A percentile compares a stretch with the other conserved stretches of the same genome.
phyloP scores from a whole-genome alignment of 495 filamentous ascomycete species.

The Letharia lupina region DNA sequence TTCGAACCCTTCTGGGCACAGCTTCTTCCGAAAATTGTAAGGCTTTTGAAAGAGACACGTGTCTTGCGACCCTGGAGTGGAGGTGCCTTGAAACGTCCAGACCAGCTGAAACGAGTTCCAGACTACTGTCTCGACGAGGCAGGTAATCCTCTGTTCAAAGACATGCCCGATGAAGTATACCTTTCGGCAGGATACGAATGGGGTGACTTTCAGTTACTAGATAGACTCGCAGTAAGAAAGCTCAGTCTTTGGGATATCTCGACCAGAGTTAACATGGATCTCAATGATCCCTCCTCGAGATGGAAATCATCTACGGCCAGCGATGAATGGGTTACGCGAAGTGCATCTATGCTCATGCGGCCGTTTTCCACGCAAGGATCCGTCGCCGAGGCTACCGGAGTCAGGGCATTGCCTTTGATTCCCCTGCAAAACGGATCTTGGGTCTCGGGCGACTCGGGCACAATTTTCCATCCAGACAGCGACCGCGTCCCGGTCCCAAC shows the following conservation, averaged over 20 bases:
- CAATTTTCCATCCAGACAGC: slow-evolving; percentile 25
- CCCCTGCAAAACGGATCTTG: slow-evolving; percentile 19
- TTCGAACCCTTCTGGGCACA: slow-evolving; percentile 1
- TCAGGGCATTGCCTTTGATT: slow-evolving; percentile 9
- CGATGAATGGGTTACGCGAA: slow-evolving; percentile 24
- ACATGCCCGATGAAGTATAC: slow-evolving; percentile 22
- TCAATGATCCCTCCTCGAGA: slow-evolving; percentile 2
- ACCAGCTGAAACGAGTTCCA: slow-evolving; percentile 16
- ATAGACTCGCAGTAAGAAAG: slow-evolving; percentile 13
- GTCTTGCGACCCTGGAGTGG: slow-evolving; percentile 17
- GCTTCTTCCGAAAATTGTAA: not conserved
- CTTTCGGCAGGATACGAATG: slow-evolving; percentile 19
- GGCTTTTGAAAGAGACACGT: not conserved
- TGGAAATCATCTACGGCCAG: slow-evolving; percentile 15
- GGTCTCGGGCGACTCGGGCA: slow-evolving; percentile 8
- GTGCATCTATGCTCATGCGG: slow-evolving; percentile 21
- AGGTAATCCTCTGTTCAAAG: slow-evolving; percentile 22
- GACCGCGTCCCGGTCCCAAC: slow-evolving; percentile 25
- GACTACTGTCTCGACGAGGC: slow-evolving; percentile 17
- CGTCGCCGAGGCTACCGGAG: too few relatives aligned
- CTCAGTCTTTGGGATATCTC: slow-evolving; percentile 13
- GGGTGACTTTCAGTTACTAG: slow-evolving; percentile 15
- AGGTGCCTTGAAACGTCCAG: slow-evolving; percentile 7
- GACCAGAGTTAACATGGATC: slow-evolving; percentile 18
- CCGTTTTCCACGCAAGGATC: too few relatives aligned